Percentiles rank a stretch among this genome's conserved stretches.
Evolutionary conservation across 2,329 filamentous ascomycete genomes (phyloP).

Genomic region (Domatiomyces catenatus): DNA sequence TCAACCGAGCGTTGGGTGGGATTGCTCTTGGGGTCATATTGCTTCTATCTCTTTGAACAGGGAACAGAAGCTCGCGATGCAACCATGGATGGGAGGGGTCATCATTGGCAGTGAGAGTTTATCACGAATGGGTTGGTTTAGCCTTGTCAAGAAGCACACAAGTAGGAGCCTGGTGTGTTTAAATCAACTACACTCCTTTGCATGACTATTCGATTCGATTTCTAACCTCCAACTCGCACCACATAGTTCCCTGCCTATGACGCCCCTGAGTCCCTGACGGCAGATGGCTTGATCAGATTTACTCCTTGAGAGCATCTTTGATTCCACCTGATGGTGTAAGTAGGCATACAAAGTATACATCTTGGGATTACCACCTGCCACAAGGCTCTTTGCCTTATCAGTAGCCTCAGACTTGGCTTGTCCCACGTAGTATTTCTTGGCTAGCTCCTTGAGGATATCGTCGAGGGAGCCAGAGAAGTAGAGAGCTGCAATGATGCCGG

Average conservation of each 20-base stretch:
- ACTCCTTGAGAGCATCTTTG: neutral
- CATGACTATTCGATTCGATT: neutral
- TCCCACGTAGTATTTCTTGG: conserved; percentile 3
- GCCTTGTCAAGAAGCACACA: neutral
- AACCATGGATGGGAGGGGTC: neutral
- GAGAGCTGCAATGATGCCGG: neutral
- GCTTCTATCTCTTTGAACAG: neutral
- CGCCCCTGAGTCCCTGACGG: no score
- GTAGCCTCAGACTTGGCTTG: conserved; percentile 3
- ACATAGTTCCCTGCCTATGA: neutral
- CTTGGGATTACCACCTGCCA: neutral
- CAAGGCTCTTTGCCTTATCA: neutral
- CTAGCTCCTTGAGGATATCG: conserved; percentile 1
- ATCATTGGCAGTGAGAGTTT: neutral
- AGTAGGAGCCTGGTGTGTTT: no score
- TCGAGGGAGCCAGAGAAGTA: conserved; percentile 2
- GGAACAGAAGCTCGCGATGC: neutral
- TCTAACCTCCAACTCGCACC: neutral
- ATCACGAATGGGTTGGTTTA: neutral
- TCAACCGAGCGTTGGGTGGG: neutral
- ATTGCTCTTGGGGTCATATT: neutral
- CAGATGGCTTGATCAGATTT: neutral
- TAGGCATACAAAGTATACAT: neutral
- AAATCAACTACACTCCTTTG: neutral
- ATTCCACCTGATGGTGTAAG: neutral